Percentiles rank a stretch among this genome's conserved stretches.
phyloP scores from a whole-genome alignment of 2,329 filamentous ascomycete species.

The Hypoxylon sp. region DNA sequence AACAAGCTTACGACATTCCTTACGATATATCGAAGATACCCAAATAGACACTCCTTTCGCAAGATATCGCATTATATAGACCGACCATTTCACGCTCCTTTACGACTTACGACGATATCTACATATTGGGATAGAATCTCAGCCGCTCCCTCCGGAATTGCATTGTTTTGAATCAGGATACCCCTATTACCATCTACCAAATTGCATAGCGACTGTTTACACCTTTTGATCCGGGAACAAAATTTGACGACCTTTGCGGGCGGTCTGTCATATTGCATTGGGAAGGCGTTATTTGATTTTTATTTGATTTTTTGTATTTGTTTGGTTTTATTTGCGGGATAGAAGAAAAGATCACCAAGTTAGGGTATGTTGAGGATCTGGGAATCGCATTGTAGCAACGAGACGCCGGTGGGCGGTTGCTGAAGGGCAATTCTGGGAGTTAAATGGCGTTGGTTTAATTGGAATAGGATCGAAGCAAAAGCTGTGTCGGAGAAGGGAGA shows the following conservation, averaged over 20 bases:
- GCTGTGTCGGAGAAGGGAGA: conserved; percentile 18
- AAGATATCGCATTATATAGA: conserved; percentile 54
- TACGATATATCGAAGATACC: conserved; percentile 59
- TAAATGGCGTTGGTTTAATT: conserved; percentile 39
- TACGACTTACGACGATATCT: conserved; percentile 57
- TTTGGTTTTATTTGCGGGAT: conserved; percentile 40
- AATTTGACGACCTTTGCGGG: conserved; percentile 50
- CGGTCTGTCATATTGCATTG: conserved; percentile 54
- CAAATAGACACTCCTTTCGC: conserved; percentile 63
- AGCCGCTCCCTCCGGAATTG: conserved; percentile 56
- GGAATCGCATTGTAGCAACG: conserved; percentile 35
- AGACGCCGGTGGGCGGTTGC: conserved; percentile 25
- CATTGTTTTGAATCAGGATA: conserved; percentile 56
- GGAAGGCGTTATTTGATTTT: conserved; percentile 53
- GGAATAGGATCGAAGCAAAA: conserved; percentile 33
- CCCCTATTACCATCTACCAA: conserved; percentile 60
- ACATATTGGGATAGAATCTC: conserved; percentile 55
- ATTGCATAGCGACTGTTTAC: conserved; percentile 70
- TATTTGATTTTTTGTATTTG: conserved; percentile 43
- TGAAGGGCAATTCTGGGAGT: conserved; percentile 45
- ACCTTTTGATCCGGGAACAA: conserved; percentile 50
- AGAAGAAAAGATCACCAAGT: conserved; percentile 34
- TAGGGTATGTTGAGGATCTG: conserved; percentile 27
- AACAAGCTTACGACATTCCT: conserved; percentile 58
- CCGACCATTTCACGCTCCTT: conserved; percentile 52